phyloP scores from a whole-genome alignment of 139 green algal genomes.

The Chlorella ohadii region DNA sequence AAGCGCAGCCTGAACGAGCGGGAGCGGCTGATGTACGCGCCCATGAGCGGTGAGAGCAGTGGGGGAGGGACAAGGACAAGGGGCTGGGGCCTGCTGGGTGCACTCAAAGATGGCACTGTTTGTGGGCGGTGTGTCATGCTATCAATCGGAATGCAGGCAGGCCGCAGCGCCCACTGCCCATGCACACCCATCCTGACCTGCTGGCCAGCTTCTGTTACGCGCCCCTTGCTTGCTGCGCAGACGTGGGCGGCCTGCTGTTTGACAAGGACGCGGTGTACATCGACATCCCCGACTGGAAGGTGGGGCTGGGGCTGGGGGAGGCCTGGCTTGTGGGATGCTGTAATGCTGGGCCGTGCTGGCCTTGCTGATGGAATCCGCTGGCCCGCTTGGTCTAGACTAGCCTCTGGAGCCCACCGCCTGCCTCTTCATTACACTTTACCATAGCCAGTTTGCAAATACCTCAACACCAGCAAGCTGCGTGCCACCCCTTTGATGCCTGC shows the following conservation, averaged over 20 bases:
- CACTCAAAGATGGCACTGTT: no score
- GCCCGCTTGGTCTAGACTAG: no score
- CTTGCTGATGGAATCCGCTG: no score
- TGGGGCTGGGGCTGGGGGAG: conserved; percentile 42
- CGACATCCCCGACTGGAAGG: conserved; percentile 97
- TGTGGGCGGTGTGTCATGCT: no score
- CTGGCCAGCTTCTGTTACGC: neutral
- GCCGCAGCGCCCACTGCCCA: no score
- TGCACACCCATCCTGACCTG: no score
- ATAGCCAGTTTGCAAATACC: no score
- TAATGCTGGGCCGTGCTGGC: neutral
- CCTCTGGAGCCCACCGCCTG: no score
- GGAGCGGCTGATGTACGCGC: conserved; percentile 94
- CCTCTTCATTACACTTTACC: no score
- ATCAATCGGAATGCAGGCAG: no score
- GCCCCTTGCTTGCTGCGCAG: neutral
- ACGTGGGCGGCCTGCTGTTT: conserved; percentile 94
- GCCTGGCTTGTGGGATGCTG: neutral
- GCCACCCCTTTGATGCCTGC: no score
- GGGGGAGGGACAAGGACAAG: neutral
- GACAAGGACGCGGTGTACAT: conserved; percentile 99
- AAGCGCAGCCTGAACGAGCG: conserved; percentile 85
- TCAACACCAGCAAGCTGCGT: no score
- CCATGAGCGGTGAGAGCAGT: conserved; percentile 84
- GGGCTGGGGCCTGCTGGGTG: neutral